Evolutionary conservation across 2,329 filamentous ascomycete species (phyloP), one percentile per base, ranked within the genome.

Genomic region (Stachybotrys chartarum): DNA sequence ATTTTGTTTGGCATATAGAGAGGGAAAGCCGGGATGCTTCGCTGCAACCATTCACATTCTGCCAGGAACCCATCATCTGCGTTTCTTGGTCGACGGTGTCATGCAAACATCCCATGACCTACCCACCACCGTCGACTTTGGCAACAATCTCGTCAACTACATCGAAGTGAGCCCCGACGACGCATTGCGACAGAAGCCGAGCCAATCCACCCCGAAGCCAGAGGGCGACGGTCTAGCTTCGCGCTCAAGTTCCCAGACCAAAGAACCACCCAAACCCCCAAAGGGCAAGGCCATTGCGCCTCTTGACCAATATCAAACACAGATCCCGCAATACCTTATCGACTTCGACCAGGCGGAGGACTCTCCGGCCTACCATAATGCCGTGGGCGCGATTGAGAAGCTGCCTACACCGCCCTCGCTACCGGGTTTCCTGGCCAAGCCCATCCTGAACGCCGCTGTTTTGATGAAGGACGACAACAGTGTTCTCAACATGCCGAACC

Each of bases 391-490:
- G 31, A 87, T 91, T 54, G 84, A 87, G 61, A 90, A 90, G 64
- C 79, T 93, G n/a, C 85, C 91, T 1, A 85, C 85, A 30, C 93
- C 94, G 6, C 94, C 94, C 1, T 86, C 83, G 61, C 79, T 99
- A 49, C 94, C 94, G 1, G 85, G 94, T 51, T 97, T 97, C 75
- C 76, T 99, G 52, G 90, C 88, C 63, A 96, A 96, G 75, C 94
- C 92, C 35, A 97, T 99, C 57, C 75, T 99, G 61, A 99, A 99
- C 70, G 90, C 90, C 51, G 87, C 86, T 3, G 91, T 90, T 30
- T 86, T 93, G 7, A 91, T 96, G 80, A 97, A 97, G 76, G 94
- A 99, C 69, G 94, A 99, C 73, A 96, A 93, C 71, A 97, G 92
- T 73, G 94, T 99, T 58, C 76, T 99, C 60, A 94, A 91, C 62